Evolutionary conservation across 257 asterid species (phyloP), one percentile per base, ranked within the genome.

Genomic region (Solanum bulbocastanum): DNA sequence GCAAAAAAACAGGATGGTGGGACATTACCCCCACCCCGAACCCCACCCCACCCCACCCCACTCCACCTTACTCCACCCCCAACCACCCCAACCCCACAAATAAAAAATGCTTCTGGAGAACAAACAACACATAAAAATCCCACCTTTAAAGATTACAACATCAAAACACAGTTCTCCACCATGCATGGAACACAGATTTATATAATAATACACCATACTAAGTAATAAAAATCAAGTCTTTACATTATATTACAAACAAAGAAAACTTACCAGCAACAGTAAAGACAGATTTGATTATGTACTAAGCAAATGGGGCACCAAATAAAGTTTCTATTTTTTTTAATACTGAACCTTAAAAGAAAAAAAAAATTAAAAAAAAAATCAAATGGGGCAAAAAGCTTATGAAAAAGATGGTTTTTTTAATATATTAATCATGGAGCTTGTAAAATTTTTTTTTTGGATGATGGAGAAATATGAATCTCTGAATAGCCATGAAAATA

Each of bases 91-190:
- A 42, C 83, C 44, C 32, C 83, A 36, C 87, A 66, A 25, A 83
- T 76, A 40, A 76, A 40, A 76, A 23, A 76, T 76, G 60, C 60
- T 30, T 76, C 33, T 39, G 36, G 15, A 25, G 40, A 78, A 78
- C 10, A 46, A 78, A 40, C 84, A 78, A 40, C 78, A 68, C 66
- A 84, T 46, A 76, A 52, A 78, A 86, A 84, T 49, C 89, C 90
- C 91, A 52, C 83, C 83, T 83, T 74, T 83, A 83, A 30, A 85
- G 82, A 91, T 91, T 90, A 88, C 94, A 89, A 87, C 91, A 86
- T 90, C 91, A 62, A 30, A 69, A 49, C 71, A 78, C 87, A 79
- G 83, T 75, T 49, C 86, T 86, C 36, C 83, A 33, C 40, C 83
- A 42, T 86, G 87, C 87, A 40, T 86, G 87, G 39, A 69, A 86